Conservation (phyloP, 2,329 filamentous ascomycete genomes). For the Allantophomopsis lycopodina region DNA sequence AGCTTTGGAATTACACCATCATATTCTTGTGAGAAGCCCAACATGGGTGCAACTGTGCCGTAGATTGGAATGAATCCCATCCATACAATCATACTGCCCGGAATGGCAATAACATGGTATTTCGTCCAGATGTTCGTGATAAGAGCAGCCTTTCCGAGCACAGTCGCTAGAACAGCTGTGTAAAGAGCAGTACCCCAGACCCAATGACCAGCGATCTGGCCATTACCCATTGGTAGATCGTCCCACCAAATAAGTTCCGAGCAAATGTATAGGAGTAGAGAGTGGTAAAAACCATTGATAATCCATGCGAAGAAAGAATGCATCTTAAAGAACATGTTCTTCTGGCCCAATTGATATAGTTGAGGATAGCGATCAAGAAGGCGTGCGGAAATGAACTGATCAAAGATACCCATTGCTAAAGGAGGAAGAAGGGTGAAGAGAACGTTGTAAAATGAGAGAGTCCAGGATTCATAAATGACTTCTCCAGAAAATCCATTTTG, state of each 20-base stretch:
- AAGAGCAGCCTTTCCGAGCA: slow-evolving; percentile 85
- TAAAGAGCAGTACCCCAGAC: slow-evolving; percentile 96
- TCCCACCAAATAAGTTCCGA: slow-evolving; percentile 68
- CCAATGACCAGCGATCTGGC: slow-evolving; percentile 83
- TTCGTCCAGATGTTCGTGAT: slow-evolving; percentile 99
- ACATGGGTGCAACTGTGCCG: slow-evolving; percentile 69
- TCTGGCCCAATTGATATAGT: slow-evolving; percentile 84
- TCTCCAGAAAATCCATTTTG: slow-evolving; percentile 97
- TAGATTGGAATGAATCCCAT: slow-evolving; percentile 81
- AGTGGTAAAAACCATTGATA: slow-evolving; percentile 89
- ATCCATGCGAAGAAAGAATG: slow-evolving; percentile 92
- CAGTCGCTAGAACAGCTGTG: slow-evolving; percentile 83
- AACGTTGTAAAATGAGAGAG: slow-evolving; percentile 97
- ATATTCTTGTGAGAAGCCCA: slow-evolving; percentile 74
- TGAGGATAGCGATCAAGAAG: slow-evolving; percentile 92
- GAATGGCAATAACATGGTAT: slow-evolving; percentile 90
- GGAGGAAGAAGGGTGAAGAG: slow-evolving; percentile 92
- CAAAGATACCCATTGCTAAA: slow-evolving; percentile 87
- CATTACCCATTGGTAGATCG: slow-evolving; percentile 68
- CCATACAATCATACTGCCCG: slow-evolving; percentile 86
- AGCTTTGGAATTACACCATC: slow-evolving; percentile 69
- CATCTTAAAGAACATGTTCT: slow-evolving; percentile 84
- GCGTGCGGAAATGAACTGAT: slow-evolving; percentile 92
- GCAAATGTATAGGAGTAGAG: slow-evolving; percentile 79
- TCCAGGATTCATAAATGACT: slow-evolving; percentile 99